Percentiles rank a stretch among this genome's conserved stretches.
These are phyloP conservation scores for Maudiozyma turicensis DNA, from an alignment of 805 yeast species.

Conservation along the genomic window DNA sequence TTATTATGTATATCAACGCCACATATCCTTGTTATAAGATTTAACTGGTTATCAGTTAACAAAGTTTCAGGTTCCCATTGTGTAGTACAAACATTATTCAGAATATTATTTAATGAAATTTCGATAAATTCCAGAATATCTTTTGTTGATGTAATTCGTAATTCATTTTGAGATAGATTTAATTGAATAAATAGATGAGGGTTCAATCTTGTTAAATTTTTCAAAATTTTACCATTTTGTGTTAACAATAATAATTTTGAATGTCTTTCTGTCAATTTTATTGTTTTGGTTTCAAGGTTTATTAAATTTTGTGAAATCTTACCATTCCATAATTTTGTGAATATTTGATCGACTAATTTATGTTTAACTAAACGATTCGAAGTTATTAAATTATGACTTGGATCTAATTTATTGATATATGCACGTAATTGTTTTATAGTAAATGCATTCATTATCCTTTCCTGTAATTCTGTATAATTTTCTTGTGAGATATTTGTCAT, in stretches of 20 bases:
- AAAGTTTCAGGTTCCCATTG: background rate
- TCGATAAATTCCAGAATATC: conserved; percentile 23
- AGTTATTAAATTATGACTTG: conserved; percentile 1
- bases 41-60: background rate
- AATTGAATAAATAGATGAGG: conserved; percentile 5
- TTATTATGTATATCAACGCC: conserved; percentile 6
- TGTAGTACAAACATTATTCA: conserved; percentile 15
- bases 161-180: conserved; percentile 5
- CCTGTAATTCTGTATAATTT: conserved; percentile 13
- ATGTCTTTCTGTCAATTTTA: conserved; percentile 3
- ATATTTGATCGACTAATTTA: conserved; percentile 9
- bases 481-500: conserved; percentile 12
- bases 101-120: conserved; percentile 21
- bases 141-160: conserved; percentile 8
- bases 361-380: conserved; percentile 4
- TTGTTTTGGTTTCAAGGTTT: conserved; percentile 1
- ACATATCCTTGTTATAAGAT: conserved; percentile 3
- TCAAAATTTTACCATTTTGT: conserved; percentile 26
- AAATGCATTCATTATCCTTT: conserved; percentile 16
- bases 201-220: conserved; percentile 24
- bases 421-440: conserved; percentile 21
- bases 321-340: conserved; percentile 17
- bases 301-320: background rate
- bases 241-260: conserved; percentile 19
- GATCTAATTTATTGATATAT: conserved; percentile 10